These are phyloP conservation scores for Fusarium sp. DNA, from an alignment of 2,329 filamentous ascomycete genomes.

Conservation along the genomic window DNA sequence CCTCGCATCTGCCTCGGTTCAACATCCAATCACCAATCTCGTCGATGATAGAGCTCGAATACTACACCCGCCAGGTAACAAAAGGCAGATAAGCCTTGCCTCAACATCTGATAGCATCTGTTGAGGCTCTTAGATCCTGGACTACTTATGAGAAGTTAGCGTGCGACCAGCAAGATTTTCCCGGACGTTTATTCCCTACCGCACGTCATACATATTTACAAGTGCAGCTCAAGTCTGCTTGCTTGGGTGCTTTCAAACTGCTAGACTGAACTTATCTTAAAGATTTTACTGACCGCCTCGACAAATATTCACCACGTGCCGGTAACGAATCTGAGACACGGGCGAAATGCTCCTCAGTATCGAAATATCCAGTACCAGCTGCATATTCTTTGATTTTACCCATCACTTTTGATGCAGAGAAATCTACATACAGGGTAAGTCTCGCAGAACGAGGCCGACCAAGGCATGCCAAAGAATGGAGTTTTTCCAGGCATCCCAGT, in stretches of 20 bases:
- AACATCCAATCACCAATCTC: slow-evolving; percentile 7
- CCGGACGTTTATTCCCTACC: not conserved
- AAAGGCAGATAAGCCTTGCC: slow-evolving; percentile 8
- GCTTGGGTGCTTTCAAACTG: not conserved
- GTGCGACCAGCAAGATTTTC: not conserved
- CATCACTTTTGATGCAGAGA: slow-evolving; percentile 14
- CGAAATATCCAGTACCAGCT: slow-evolving; percentile 1
- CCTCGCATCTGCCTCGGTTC: not conserved
- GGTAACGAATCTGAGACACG: slow-evolving; percentile 7
- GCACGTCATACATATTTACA: slow-evolving; percentile 17
- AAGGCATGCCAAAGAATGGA: slow-evolving; percentile 1
- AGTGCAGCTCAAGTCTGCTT: not conserved
- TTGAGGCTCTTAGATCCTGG: slow-evolving; percentile 19
- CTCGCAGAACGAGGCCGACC: slow-evolving; percentile 20
- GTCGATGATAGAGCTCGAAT: not conserved
- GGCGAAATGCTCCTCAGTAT: slow-evolving; percentile 17
- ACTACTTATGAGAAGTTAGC: slow-evolving; percentile 15
- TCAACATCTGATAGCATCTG: slow-evolving; percentile 10
- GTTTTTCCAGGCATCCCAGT: slow-evolving; percentile 16
- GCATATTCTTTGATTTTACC: slow-evolving; percentile 11
- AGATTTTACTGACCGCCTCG: slow-evolving; percentile 21
- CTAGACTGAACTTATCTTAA: not conserved
- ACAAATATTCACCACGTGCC: slow-evolving; percentile 4
- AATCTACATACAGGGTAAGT: slow-evolving; percentile 41
- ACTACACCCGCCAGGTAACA: slow-evolving; percentile 3